Evolutionary conservation across 2,329 filamentous ascomycete species (phyloP).

Genomic region (Xylariaceae sp.): DNA sequence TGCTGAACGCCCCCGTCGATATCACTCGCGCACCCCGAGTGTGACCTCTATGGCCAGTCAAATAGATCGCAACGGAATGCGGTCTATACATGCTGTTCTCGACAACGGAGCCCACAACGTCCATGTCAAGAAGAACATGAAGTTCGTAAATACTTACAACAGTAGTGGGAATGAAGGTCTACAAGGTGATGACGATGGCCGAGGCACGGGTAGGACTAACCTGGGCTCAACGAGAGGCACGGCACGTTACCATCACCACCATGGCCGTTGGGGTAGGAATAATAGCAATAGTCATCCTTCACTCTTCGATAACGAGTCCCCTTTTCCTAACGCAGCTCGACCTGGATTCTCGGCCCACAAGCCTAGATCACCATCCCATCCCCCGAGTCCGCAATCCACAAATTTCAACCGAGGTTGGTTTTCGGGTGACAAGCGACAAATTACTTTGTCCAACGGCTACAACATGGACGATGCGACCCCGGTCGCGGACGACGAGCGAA

Average conservation of each 20-base stretch:
- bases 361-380: slow-evolving; percentile 61
- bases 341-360: slow-evolving; percentile 57
- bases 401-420: slow-evolving; percentile 27
- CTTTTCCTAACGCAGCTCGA: slow-evolving; percentile 65
- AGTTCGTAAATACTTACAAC: slow-evolving; percentile 80
- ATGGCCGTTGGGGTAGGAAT: slow-evolving; percentile 68
- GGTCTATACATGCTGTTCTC: slow-evolving; percentile 64
- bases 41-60: slow-evolving; percentile 79
- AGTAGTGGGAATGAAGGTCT: slow-evolving; percentile 51
- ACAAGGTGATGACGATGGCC: slow-evolving; percentile 64
- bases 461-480: slow-evolving; percentile 76
- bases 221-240: slow-evolving; percentile 62
- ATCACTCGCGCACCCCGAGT: slow-evolving; percentile 92
- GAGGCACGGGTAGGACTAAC: slow-evolving; percentile 57
- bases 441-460: slow-evolving; percentile 61
- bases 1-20: slow-evolving; percentile 61
- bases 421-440: slow-evolving; percentile 46
- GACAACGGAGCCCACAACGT: slow-evolving; percentile 52
- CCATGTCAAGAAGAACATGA: slow-evolving; percentile 87
- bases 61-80: slow-evolving; percentile 55
- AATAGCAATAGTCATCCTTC: slow-evolving; percentile 65
- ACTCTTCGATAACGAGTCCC: slow-evolving; percentile 72
- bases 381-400: slow-evolving; percentile 62
- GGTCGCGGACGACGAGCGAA: slow-evolving; percentile 80
- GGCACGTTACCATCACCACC: slow-evolving; percentile 70